These are phyloP conservation scores for Trapa incisa DNA, from an alignment of 345 rosid species.

Conservation along the genomic window DNA sequence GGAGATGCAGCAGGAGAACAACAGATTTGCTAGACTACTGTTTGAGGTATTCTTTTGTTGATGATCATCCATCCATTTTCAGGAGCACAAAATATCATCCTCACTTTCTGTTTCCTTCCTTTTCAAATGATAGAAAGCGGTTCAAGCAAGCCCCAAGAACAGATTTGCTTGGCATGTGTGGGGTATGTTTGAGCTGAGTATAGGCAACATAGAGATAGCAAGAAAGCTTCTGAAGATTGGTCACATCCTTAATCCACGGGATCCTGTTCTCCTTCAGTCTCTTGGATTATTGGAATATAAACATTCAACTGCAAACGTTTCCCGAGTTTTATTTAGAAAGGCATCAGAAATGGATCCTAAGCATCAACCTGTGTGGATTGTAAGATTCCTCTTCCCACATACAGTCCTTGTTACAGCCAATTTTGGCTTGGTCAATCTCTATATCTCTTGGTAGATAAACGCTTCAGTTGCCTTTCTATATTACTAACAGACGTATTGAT, in stretches of 20 bases:
- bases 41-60: slow-evolving; percentile 51
- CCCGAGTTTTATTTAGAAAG: slow-evolving; percentile 59
- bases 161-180: slow-evolving; percentile 96
- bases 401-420: neutral
- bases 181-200: slow-evolving; percentile 80
- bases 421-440: neutral
- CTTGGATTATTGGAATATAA: slow-evolving; percentile 83
- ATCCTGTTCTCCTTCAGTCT: slow-evolving; percentile 90
- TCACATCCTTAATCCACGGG: slow-evolving; percentile 80
- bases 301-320: slow-evolving; percentile 62
- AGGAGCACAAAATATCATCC: neutral
- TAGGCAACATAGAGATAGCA: slow-evolving; percentile 54
- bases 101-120: neutral
- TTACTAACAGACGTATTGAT: slow-evolving; percentile 1
- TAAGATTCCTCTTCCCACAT: slow-evolving; percentile 29
- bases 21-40: slow-evolving; percentile 55
- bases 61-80: neutral
- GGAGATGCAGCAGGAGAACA: slow-evolving; percentile 79
- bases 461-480: neutral
- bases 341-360: slow-evolving; percentile 78
- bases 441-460: neutral
- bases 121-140: slow-evolving; percentile 48
- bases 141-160: slow-evolving; percentile 92
- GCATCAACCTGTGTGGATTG: slow-evolving; percentile 96
- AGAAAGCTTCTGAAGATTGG: slow-evolving; percentile 89